phyloP scores from a whole-genome alignment of 78 protist species.

The Anaeramoeba flamelloides region DNA sequence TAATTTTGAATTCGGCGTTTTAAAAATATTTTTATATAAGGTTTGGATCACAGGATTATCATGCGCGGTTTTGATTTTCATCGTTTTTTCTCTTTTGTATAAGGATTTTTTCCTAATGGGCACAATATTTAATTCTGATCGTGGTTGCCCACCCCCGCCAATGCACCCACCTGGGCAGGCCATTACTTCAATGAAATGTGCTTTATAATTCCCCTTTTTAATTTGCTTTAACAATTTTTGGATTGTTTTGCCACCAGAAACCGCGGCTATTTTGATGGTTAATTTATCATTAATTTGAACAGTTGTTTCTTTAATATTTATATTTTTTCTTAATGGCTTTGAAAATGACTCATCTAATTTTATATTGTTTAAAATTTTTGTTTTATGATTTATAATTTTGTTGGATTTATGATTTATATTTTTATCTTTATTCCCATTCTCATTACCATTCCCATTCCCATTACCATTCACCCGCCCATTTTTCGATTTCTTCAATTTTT shows the following conservation, averaged over 20 bases:
- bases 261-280: neutral
- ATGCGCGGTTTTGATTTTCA: neutral
- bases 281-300: neutral
- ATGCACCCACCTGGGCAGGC: neutral
- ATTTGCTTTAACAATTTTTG: neutral
- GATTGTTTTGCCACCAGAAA: neutral
- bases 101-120: neutral
- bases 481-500: no score
- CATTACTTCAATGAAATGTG: neutral
- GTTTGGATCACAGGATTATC: neutral
- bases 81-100: neutral
- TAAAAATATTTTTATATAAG: neutral
- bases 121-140: neutral
- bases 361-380: neutral
- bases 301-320: neutral
- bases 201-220: neutral
- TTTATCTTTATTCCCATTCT: no score
- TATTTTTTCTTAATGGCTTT: no score
- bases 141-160: neutral
- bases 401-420: neutral
- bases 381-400: neutral
- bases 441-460: no score
- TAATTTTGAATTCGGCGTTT: neutral
- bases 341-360: no score
- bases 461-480: no score